Percentiles rank a stretch among this genome's conserved stretches.
These are phyloP conservation scores for Mucor racemosus DNA, from an alignment of 371 early-diverging fungal species.

Conservation along the genomic window DNA sequence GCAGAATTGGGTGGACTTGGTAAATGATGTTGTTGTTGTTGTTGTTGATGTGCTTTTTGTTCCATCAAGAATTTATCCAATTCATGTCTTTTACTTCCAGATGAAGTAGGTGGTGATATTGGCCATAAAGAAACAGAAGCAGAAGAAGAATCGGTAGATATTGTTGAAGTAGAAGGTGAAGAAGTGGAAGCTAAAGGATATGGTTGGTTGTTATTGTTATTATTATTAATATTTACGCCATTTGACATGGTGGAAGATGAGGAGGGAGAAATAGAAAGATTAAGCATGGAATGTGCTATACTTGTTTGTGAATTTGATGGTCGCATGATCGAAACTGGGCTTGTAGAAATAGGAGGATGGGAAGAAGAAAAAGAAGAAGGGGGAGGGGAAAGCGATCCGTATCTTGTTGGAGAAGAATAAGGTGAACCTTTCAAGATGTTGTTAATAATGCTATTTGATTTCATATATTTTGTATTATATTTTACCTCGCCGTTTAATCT, in stretches of 20 bases:
- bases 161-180: constrained; percentile 25
- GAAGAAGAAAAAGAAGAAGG: constrained; percentile 11
- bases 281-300: constrained; percentile 48
- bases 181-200: constrained; percentile 36
- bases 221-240: not conserved
- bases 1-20: constrained; percentile 25
- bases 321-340: constrained; percentile 26
- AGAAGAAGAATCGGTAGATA: not conserved
- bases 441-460: not conserved
- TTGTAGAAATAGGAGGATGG: constrained; percentile 10
- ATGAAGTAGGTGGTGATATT: constrained; percentile 14
- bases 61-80: constrained; percentile 3
- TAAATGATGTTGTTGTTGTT: not conserved
- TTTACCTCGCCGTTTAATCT: constrained; percentile 22
- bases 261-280: constrained; percentile 44
- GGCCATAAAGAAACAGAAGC: constrained; percentile 1
- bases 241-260: constrained; percentile 29
- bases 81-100: constrained; percentile 10
- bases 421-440: constrained; percentile 7
- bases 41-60: not conserved
- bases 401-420: constrained; percentile 20
- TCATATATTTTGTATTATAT: not conserved
- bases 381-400: constrained; percentile 35
- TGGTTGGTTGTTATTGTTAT: constrained; percentile 4
- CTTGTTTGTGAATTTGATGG: constrained; percentile 26